Evolutionary conservation across 352 stramenopile species (phyloP).

Genomic region (Peronospora farinosa): DNA sequence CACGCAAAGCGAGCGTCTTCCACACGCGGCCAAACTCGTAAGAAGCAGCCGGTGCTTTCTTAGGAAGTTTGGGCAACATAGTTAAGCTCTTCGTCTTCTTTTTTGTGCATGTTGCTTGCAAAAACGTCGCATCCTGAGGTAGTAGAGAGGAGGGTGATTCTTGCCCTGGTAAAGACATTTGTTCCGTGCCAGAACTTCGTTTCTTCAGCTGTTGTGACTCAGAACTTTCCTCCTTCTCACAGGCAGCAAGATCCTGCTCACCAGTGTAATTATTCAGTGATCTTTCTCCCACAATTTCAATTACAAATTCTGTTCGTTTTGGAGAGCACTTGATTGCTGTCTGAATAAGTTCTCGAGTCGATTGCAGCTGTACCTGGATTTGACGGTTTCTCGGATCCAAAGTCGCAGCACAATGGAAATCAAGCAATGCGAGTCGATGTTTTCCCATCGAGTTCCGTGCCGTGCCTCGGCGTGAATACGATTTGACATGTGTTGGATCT

Average conservation of each 20-base stretch:
- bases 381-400: conserved; percentile 75
- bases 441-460: conserved; percentile 81
- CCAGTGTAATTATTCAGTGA: not conserved
- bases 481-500: conserved; percentile 83
- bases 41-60: conserved; percentile 55
- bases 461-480: conserved; percentile 73
- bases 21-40: conserved; percentile 81
- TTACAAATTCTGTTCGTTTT: conserved; percentile 40
- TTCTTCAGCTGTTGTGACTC: conserved; percentile 2
- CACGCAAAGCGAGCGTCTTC: conserved; percentile 54
- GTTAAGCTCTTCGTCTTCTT: conserved; percentile 8
- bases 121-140: not conserved
- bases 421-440: conserved; percentile 73
- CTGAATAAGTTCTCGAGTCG: conserved; percentile 60
- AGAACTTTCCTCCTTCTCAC: conserved; percentile 20
- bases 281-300: conserved; percentile 35
- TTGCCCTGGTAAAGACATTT: conserved; percentile 7
- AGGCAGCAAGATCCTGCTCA: conserved; percentile 4
- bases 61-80: conserved; percentile 49
- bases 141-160: not conserved
- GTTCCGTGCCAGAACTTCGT: not conserved
- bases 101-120: not conserved
- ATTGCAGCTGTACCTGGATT: conserved; percentile 47
- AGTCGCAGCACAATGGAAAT: conserved; percentile 59
- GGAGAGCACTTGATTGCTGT: conserved; percentile 61